Evolutionary conservation across 495 filamentous ascomycete genomes (phyloP).

Genomic region (Penicillium alfredii): DNA sequence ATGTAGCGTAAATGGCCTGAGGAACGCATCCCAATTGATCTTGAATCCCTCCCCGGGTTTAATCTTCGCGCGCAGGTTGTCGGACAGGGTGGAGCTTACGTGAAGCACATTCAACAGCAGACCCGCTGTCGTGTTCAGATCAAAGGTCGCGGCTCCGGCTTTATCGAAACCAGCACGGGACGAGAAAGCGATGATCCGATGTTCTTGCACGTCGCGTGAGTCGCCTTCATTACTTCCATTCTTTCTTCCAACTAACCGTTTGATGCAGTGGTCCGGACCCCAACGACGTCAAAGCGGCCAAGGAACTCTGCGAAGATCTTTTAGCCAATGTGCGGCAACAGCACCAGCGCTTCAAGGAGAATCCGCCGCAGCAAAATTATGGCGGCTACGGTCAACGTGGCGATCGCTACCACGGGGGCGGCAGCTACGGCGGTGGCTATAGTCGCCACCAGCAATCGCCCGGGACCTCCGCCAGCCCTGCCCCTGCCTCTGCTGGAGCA

Average conservation of each 20-base stretch:
- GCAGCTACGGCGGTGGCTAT: constrained; percentile 29
- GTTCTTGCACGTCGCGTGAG: constrained; percentile 89
- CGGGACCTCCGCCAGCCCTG: constrained; percentile 31
- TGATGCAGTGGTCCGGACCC: constrained; percentile 72
- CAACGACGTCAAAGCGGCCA: constrained; percentile 77
- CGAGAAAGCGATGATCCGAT: constrained; percentile 90
- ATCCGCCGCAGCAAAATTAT: constrained; percentile 64
- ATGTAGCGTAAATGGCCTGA: constrained; percentile 96
- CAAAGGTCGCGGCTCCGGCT: constrained; percentile 94
- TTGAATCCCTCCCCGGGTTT: constrained; percentile 92
- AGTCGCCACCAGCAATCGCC: constrained; percentile 32
- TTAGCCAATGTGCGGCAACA: constrained; percentile 74
- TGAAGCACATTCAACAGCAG: constrained; percentile 95
- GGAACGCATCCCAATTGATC: constrained; percentile 81
- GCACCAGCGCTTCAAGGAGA: constrained; percentile 84
- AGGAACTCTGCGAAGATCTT: constrained; percentile 81
- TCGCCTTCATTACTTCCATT: background rate
- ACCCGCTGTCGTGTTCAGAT: constrained; percentile 95
- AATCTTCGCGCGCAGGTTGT: constrained; percentile 94
- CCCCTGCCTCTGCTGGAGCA: constrained; percentile 36
- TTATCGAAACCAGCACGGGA: constrained; percentile 75
- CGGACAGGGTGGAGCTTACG: constrained; percentile 84
- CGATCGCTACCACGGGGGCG: constrained; percentile 23
- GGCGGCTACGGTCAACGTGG: constrained; percentile 47
- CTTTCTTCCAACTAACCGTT: constrained; percentile 25